A percentile compares a stretch with the other conserved stretches of the same genome.
Evolutionary conservation across 2,329 filamentous ascomycete genomes (phyloP).

Genomic region (Macrophomina phaseolina): DNA sequence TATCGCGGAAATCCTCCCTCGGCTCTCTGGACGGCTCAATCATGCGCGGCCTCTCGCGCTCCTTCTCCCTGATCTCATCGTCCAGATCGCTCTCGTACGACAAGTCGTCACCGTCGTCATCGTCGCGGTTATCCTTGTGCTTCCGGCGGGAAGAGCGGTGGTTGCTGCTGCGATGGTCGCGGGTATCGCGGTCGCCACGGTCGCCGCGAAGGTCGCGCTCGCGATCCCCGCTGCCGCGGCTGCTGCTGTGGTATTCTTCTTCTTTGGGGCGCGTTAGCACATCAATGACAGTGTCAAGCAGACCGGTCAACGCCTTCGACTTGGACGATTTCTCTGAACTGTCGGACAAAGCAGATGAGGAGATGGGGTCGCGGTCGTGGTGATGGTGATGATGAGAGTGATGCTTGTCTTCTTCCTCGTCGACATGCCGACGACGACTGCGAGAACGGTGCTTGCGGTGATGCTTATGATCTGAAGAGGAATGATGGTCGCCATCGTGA

Average conservation of each 20-base stretch:
- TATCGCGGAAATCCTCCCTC: slow-evolving; percentile 12
- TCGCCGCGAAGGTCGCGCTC: neutral
- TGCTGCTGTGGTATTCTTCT: slow-evolving; percentile 17
- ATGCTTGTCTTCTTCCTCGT: slow-evolving; percentile 1
- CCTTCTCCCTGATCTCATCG: slow-evolving; percentile 9
- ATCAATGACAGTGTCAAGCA: slow-evolving; percentile 21
- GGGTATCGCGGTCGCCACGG: neutral
- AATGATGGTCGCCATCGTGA: neutral
- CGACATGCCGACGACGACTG: neutral
- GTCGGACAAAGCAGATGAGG: slow-evolving; percentile 11
- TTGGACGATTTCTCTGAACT: slow-evolving; percentile 6
- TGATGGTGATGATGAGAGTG: slow-evolving; percentile 9
- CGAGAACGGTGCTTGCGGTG: slow-evolving; percentile 14
- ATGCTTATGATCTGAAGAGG: slow-evolving; percentile 14
- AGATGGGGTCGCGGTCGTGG: slow-evolving; percentile 1
- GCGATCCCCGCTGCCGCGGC: slow-evolving; percentile 12
- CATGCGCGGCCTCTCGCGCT: slow-evolving; percentile 12
- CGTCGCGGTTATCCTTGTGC: slow-evolving; percentile 14
- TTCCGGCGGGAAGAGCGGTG: slow-evolving; percentile 15
- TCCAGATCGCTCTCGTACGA: slow-evolving; percentile 10
- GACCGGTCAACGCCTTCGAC: neutral
- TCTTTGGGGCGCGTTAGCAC: slow-evolving; percentile 26
- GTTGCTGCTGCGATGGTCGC: slow-evolving; percentile 13
- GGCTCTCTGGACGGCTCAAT: slow-evolving; percentile 16
- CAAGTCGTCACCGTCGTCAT: slow-evolving; percentile 18